Conservation (phyloP, 441 rosid species). For the Breynia disticha region DNA sequence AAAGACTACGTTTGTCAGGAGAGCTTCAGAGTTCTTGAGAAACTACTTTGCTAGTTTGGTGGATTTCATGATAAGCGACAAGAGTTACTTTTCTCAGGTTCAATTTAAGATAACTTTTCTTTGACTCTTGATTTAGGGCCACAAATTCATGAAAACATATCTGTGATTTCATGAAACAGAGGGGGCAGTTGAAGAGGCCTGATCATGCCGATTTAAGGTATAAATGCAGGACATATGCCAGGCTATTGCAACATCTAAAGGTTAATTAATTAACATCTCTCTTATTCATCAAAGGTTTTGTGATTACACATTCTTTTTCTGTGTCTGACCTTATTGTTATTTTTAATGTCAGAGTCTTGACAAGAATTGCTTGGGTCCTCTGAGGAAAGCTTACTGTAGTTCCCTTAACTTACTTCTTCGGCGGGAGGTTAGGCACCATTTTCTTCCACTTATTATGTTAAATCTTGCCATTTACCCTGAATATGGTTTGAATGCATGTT, state of each 20-base stretch:
- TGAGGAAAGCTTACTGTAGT: constrained; percentile 96
- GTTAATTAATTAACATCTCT: constrained; percentile 27
- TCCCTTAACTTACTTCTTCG: constrained; percentile 96
- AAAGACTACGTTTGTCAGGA: constrained; percentile 73
- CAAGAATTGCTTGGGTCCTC: constrained; percentile 72
- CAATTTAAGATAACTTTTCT: constrained; percentile 8
- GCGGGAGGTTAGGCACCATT: constrained; percentile 65
- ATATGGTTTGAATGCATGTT: neutral
- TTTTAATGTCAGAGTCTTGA: constrained; percentile 69
- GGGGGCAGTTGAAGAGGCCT: constrained; percentile 98
- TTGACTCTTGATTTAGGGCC: constrained; percentile 4
- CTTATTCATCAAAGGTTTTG: constrained; percentile 5
- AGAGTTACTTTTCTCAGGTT: constrained; percentile 98
- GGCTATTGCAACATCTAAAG: constrained; percentile 96
- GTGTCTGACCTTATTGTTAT: constrained; percentile 10
- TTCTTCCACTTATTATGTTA: constrained; percentile 6
- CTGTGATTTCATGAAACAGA: constrained; percentile 40
- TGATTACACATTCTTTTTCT: constrained; percentile 1
- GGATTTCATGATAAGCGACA: constrained; percentile 96
- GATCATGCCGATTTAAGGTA: constrained; percentile 99
- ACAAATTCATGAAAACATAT: constrained; percentile 16
- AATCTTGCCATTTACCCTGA: neutral
- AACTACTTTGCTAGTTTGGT: constrained; percentile 95
- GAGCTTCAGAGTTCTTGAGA: constrained; percentile 96
- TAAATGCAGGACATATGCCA: constrained; percentile 99